Base-by-base conservation (phyloP, 768 basidiomycete species). In the Panaeolus cyanescens region DNA sequence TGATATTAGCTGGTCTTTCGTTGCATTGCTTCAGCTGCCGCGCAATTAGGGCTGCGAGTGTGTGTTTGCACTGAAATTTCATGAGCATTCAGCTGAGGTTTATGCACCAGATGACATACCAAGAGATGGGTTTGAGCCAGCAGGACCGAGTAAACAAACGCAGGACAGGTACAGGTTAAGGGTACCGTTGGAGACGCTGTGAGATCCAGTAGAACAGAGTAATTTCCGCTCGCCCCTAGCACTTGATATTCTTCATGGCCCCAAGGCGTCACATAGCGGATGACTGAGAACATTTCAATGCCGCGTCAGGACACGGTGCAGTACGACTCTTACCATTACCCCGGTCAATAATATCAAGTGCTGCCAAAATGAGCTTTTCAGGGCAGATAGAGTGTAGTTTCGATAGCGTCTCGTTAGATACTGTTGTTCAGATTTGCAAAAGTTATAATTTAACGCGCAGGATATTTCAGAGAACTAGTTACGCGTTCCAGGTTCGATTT, bases 321-420 rank as follows among this genome's bases (percentile, higher is more conserved):
- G 31, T 6, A 22, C 12, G 36, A 7, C 9, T 28, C 80, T 31
- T 64, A 91, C 92, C 89, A 64, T 83, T 83, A 60, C 83, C 82
- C 31, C 84, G 80, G 72, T 94, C 92, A 42, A 93, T 78, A n/a
- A 93, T 75, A 68, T 94, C 90, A 25, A 94, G 73, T 5, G 92
- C 90, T 19, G 89, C 88, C 2, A 91, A 67, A 19, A 93, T 72
- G 13, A 88, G 77, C 19, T 76, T 80, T 60, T 90, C 87, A 1
- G 91, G 83, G 65, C 92, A 81, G 56, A 92, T 69, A 37, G 79
- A 72, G 25, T 81, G 78, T 9, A 93, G 79, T 60, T 79, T 80
- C 59, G 81, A 77, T n/a, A 91, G 64, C 7, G 77, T 72, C 53
- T 87, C 84, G 34, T 89, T 86, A 9, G 72, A 63, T 37, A 74